Percentiles rank a stretch among this genome's conserved stretches.
phyloP scores from a whole-genome alignment of 1,284 basidiomycete genomes.

The Sporisorium sorghi region DNA sequence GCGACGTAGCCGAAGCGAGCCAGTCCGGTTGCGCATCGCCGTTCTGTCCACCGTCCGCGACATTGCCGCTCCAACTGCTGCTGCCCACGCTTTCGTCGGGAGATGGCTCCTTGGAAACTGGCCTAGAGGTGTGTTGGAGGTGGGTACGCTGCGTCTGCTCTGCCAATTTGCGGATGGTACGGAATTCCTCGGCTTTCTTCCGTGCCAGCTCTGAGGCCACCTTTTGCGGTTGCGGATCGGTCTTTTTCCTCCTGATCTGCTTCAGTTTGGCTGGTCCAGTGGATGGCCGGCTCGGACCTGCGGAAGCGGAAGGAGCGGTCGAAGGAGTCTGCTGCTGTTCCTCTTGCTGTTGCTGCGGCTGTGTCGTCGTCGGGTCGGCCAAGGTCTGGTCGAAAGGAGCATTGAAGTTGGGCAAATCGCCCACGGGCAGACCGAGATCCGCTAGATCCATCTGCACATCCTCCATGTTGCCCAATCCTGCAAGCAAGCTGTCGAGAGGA shows the following conservation, averaged over 20 bases:
- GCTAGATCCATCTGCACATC: conserved; percentile 50
- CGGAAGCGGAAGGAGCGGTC: background rate
- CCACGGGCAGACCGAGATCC: conserved; percentile 34
- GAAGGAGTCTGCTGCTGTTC: background rate
- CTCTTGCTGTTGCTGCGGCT: no score
- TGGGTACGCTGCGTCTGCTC: conserved; percentile 52
- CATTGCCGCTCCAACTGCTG: conserved; percentile 15
- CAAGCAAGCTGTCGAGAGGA: conserved; percentile 50
- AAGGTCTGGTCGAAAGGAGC: conserved; percentile 43
- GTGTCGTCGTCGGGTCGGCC: conserved; percentile 10
- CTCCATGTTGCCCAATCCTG: conserved; percentile 49
- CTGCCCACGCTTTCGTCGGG: conserved; percentile 33
- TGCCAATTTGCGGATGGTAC: conserved; percentile 39
- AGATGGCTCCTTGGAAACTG: conserved; percentile 34
- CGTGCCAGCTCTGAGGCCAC: conserved; percentile 41
- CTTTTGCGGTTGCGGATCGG: conserved; percentile 40
- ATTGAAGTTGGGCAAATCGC: conserved; percentile 43
- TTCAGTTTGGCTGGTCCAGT: conserved; percentile 31
- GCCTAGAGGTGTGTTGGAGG: conserved; percentile 34
- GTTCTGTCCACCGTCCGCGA: background rate
- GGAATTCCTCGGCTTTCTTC: conserved; percentile 48
- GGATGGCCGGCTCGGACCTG: conserved; percentile 20
- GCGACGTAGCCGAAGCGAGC: conserved; percentile 26
- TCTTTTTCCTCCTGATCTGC: conserved; percentile 46
- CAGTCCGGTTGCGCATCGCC: conserved; percentile 32